A percentile compares a stretch with the other conserved stretches of the same genome.
These are phyloP conservation scores for Hippophae tibetana DNA, from an alignment of 306 rosid species.

Conservation along the genomic window DNA sequence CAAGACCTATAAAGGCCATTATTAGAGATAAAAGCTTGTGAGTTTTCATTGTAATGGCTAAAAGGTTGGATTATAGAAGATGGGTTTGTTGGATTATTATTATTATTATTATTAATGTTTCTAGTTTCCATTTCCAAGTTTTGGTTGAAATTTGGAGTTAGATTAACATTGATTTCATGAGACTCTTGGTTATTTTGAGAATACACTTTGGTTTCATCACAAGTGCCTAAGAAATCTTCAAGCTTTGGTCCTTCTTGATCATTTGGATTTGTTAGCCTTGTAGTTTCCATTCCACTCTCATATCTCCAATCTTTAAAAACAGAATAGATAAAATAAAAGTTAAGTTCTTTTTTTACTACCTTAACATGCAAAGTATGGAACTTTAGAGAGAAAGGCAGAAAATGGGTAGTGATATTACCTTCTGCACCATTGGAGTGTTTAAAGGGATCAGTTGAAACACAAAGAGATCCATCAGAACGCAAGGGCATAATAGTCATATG, in stretches of 20 bases:
- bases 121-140: conserved; percentile 28
- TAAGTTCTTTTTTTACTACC: not conserved
- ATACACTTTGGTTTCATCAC: conserved; percentile 45
- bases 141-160: conserved; percentile 39
- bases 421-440: conserved; percentile 31
- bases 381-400: not conserved
- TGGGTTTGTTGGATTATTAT: conserved; percentile 25
- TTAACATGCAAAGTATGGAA: conserved; percentile 11
- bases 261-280: conserved; percentile 16
- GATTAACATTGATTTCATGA: conserved; percentile 47
- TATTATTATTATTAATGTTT: not conserved
- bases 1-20: conserved; percentile 59
- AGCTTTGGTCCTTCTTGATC: conserved; percentile 75
- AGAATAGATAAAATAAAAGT: not conserved
- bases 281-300: conserved; percentile 41
- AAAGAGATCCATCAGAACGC: conserved; percentile 88
- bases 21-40: conserved; percentile 30
- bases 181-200: conserved; percentile 29
- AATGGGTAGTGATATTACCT: conserved; percentile 33
- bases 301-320: conserved; percentile 64
- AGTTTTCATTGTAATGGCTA: conserved; percentile 31
- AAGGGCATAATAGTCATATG: conserved; percentile 69
- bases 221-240: conserved; percentile 79
- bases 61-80: conserved; percentile 33
- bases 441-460: conserved; percentile 55